These are phyloP conservation scores for Aspergillus fructus DNA, from an alignment of 2,329 filamentous ascomycete species.

Conservation along the genomic window DNA sequence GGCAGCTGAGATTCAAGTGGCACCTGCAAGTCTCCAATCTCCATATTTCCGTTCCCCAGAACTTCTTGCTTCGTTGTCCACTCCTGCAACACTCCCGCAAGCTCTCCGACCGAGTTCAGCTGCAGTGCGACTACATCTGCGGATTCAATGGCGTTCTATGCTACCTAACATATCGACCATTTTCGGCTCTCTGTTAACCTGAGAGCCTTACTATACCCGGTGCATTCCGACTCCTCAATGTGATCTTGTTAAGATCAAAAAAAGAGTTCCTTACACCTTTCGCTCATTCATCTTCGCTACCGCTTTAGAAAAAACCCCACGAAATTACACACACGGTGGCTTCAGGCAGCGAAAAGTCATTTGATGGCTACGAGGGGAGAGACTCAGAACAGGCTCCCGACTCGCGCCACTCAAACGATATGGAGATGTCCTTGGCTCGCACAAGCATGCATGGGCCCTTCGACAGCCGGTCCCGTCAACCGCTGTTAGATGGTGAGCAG, in stretches of 20 bases:
- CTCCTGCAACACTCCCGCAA: background rate
- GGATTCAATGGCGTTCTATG: conserved; percentile 4
- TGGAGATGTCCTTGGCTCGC: conserved; percentile 43
- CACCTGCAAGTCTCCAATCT: conserved; percentile 2
- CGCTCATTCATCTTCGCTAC: conserved; percentile 1
- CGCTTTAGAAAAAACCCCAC: background rate
- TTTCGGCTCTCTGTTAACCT: conserved; percentile 7
- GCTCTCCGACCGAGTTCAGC: background rate
- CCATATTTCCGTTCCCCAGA: conserved; percentile 4
- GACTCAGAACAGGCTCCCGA: conserved; percentile 39
- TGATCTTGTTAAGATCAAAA: background rate
- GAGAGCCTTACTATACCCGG: background rate
- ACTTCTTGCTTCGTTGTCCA: conserved; percentile 8
- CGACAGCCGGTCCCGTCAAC: conserved; percentile 52
- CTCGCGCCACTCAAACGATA: conserved; percentile 42
- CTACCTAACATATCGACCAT: background rate
- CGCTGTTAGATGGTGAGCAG: conserved; percentile 53
- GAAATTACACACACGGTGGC: conserved; percentile 29
- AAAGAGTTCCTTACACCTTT: background rate
- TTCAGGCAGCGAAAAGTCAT: conserved; percentile 28
- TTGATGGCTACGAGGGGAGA: conserved; percentile 22
- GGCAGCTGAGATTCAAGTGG: conserved; percentile 1
- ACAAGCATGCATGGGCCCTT: conserved; percentile 49
- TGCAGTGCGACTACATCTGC: background rate
- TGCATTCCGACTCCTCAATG: background rate